Percentiles rank a stretch among this genome's conserved stretches.
phyloP scores from a whole-genome alignment of 2,329 filamentous ascomycete genomes.

The Cytospora mali region DNA sequence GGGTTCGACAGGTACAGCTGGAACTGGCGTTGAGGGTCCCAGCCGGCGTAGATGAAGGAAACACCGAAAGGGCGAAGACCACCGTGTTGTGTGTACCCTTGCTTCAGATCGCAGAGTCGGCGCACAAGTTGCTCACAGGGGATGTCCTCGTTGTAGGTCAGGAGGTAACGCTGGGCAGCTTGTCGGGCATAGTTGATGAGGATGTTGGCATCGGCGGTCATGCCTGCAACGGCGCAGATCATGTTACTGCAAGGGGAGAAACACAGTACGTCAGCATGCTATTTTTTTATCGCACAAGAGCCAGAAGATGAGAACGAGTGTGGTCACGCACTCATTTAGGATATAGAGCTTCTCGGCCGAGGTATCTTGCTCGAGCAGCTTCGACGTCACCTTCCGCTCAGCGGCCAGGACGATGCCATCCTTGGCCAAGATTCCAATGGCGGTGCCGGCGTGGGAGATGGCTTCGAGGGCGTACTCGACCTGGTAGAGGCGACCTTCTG shows the following conservation, averaged over 20 bases:
- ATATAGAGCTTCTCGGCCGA: conserved; percentile 99
- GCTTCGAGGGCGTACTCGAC: conserved; percentile 99
- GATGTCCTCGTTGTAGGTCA: conserved; percentile 99
- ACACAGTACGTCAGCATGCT: conserved; percentile 23
- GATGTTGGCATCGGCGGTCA: conserved; percentile 99
- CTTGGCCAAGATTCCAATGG: conserved; percentile 93
- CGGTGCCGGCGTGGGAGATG: conserved; percentile 97
- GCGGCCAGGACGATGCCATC: conserved; percentile 98
- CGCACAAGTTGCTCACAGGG: conserved; percentile 98
- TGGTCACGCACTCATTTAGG: conserved; percentile 79
- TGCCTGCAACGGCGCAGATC: conserved; percentile 98
- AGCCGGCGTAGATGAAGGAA: conserved; percentile 99
- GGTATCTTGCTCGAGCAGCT: conserved; percentile 98
- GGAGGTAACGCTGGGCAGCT: conserved; percentile 94
- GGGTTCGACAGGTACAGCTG: conserved; percentile 99
- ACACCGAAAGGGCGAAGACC: conserved; percentile 97
- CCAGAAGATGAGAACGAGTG: neutral
- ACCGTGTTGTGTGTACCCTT: conserved; percentile 98
- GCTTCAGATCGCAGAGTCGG: conserved; percentile 94
- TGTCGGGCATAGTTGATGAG: conserved; percentile 99
- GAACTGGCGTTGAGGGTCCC: conserved; percentile 94
- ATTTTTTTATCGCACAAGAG: conserved; percentile 13
- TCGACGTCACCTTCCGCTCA: conserved; percentile 98
- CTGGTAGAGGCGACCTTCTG: conserved; percentile 96
- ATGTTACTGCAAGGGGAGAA: conserved; percentile 76